Base-by-base conservation (phyloP, 2,329 filamentous ascomycete genomes). In the Zymoseptoria pseudotritici region DNA sequence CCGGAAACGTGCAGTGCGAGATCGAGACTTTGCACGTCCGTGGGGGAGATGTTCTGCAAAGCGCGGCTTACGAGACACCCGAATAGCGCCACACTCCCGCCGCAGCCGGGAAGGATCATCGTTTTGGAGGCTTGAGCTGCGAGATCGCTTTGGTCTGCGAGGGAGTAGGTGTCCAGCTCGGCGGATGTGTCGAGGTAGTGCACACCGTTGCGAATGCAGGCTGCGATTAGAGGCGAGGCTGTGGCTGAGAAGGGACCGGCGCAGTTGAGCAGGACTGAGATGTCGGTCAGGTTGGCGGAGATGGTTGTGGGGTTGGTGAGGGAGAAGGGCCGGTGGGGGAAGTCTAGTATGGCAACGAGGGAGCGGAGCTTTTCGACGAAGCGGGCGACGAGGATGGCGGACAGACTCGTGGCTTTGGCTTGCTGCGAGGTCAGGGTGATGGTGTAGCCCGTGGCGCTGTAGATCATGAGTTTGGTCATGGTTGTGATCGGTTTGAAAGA, bases 141-240 rank as follows among this genome's bases (percentile, higher is more conserved):
- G n/a, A n/a, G 4, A n/a, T 56, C 17, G 20, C 17, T 29, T 24
- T 21, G 13, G 4, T 9, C 54, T 42, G 36, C 19, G 2, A 42
- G 19, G 49, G 36, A 7, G 13, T 56, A 56, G 17, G 54, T 56
- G 31, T 19, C 20, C 29, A 50, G 29, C 20, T 56, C 54, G 10
- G 54, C 54, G 22, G 54, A 56, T 2, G 42, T 49, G 24, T 56
- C 36, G 9, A 56, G 54, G 50, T 50, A 50, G 8, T 56, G 54
- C 13, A 50, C 20, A 6, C 54, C 54, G 13, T 22, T 56, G 20
- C 42, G 20, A 6, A 56, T 56, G 54, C 54, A 56, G 20, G 36
- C 54, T 24, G 31, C 17, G 8, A 49, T 49, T 2, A 50, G 36
- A 22, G n/a, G 36, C 54, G 3, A 2, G 11, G 54, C 54, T 21